Evolutionary conservation across 371 early-diverging fungal species (phyloP).

Genomic region (Apophysomyces trapeziformis): DNA sequence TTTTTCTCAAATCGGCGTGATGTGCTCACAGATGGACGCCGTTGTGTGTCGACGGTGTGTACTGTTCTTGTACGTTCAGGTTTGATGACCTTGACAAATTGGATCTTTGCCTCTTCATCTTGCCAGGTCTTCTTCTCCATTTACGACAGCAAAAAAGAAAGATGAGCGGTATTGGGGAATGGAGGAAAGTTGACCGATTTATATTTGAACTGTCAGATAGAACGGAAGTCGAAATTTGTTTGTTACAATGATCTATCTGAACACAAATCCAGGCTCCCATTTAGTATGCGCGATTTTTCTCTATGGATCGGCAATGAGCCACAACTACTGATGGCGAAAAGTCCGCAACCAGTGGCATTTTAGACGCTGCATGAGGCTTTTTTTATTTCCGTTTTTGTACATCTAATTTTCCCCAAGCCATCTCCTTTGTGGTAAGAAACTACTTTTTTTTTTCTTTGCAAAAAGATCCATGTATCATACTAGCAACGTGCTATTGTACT

Average conservation of each 20-base stretch:
- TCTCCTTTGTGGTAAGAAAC: no score
- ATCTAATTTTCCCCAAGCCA: background rate
- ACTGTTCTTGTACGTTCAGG: constrained; percentile 34
- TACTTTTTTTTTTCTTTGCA: no score
- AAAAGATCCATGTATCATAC: no score
- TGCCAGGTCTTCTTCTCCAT: constrained; percentile 6
- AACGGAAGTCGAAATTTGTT: background rate
- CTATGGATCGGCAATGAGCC: constrained; percentile 10
- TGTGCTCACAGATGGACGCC: constrained; percentile 38
- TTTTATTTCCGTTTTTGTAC: background rate
- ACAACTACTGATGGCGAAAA: background rate
- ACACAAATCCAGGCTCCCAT: background rate
- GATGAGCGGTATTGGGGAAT: background rate
- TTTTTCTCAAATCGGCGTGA: constrained; percentile 29
- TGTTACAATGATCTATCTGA: no score
- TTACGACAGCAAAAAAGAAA: background rate
- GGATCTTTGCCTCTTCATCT: constrained; percentile 18
- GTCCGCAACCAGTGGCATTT: constrained; percentile 10
- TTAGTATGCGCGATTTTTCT: constrained; percentile 4
- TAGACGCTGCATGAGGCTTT: constrained; percentile 10
- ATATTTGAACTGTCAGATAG: constrained; percentile 2
- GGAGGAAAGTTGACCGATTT: constrained; percentile 5
- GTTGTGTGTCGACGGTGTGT: constrained; percentile 32
- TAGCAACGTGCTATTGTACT: no score
- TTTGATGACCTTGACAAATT: constrained; percentile 24